These are phyloP conservation scores for Lachnellula cervina DNA, from an alignment of 2,329 filamentous ascomycete genomes.

Conservation along the genomic window DNA sequence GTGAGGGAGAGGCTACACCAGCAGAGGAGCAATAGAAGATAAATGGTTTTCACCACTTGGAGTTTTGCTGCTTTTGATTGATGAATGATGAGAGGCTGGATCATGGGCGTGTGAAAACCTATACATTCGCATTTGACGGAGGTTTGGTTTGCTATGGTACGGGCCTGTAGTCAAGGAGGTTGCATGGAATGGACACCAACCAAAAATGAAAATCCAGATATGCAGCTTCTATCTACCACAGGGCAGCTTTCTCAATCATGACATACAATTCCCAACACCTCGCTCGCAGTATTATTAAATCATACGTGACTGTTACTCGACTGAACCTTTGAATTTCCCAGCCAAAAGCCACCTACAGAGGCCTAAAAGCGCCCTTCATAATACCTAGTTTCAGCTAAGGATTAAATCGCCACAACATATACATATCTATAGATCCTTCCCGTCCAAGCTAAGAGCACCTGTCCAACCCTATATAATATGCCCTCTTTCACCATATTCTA, in stretches of 20 bases:
- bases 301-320: too few relatives aligned
- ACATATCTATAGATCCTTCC: too few relatives aligned
- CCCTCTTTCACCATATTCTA: too few relatives aligned
- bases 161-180: conserved; percentile 29
- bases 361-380: too few relatives aligned
- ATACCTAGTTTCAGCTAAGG: too few relatives aligned
- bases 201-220: not conserved
- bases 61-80: conserved; percentile 18
- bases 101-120: not conserved
- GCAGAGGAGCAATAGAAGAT: conserved; percentile 33
- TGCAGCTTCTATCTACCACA: not conserved
- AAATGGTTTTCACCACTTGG: conserved; percentile 14
- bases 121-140: not conserved
- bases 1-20: conserved; percentile 47
- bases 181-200: conserved; percentile 2
- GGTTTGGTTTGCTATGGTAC: conserved; percentile 10
- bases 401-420: too few relatives aligned
- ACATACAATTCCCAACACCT: not conserved
- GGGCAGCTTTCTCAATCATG: not conserved
- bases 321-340: too few relatives aligned
- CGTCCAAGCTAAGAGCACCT: too few relatives aligned
- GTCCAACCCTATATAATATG: too few relatives aligned
- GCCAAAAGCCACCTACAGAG: too few relatives aligned
- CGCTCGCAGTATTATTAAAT: not conserved
- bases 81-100: conserved; percentile 27